Conservation (phyloP, 148 eudicot genomes). For the Cornus suecica region DNA sequence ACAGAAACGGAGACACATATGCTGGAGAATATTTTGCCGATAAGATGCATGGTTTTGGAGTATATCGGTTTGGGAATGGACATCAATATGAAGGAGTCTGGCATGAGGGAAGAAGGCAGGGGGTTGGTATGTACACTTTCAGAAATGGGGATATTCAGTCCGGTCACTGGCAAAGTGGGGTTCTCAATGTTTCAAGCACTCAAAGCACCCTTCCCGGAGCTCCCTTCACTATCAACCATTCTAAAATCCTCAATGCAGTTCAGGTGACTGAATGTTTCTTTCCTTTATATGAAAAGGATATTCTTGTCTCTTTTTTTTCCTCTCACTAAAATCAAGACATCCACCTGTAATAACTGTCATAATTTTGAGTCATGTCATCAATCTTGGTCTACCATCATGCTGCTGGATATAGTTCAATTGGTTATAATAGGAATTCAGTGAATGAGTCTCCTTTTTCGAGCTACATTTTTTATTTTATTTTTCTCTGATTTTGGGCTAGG, state of each 20-base stretch:
- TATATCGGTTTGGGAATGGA: slow-evolving; percentile 41
- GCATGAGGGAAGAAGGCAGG: slow-evolving; percentile 57
- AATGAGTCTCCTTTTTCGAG: neutral
- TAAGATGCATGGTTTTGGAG: slow-evolving; percentile 52
- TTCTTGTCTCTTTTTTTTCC: no score
- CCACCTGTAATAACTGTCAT: neutral
- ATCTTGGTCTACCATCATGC: neutral
- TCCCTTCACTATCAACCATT: slow-evolving; percentile 10
- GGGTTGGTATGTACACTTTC: slow-evolving; percentile 49
- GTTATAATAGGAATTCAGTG: neutral
- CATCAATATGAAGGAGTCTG: slow-evolving; percentile 51
- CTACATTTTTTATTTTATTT: no score
- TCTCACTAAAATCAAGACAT: neutral
- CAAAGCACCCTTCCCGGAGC: slow-evolving; percentile 17
- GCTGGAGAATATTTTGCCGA: slow-evolving; percentile 52
- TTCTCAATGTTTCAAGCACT: slow-evolving; percentile 25
- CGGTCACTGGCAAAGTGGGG: slow-evolving; percentile 38
- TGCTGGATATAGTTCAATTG: neutral
- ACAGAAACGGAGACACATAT: slow-evolving; percentile 47
- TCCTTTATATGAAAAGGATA: neutral
- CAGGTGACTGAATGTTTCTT: slow-evolving; percentile 29
- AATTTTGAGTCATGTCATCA: neutral
- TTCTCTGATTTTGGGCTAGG: no score
- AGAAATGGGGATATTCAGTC: slow-evolving; percentile 38
- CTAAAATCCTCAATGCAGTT: slow-evolving; percentile 33